Conservation (phyloP, 2,329 filamentous ascomycete genomes). For the Gliomastix tumulicola region DNA sequence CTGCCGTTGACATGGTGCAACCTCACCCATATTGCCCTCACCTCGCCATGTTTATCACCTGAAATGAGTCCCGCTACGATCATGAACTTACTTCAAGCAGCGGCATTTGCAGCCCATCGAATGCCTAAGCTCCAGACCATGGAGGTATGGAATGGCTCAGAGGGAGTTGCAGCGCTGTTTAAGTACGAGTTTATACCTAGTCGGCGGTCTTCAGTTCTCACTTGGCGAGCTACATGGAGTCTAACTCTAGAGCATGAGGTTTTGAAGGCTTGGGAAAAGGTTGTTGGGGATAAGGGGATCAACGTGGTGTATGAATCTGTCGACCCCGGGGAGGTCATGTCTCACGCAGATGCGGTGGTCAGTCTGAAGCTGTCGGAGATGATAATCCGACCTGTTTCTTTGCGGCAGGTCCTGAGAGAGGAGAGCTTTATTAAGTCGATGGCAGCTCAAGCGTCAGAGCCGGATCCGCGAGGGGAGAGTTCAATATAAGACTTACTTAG, state of each 20-base stretch:
- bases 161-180: slow-evolving; percentile 14
- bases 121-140: slow-evolving; percentile 21
- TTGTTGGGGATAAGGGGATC: neutral
- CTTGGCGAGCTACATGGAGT: slow-evolving; percentile 7
- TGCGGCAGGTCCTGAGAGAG: slow-evolving; percentile 19
- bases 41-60: neutral
- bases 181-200: slow-evolving; percentile 9
- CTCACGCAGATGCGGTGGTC: slow-evolving; percentile 18
- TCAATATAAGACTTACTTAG: too few relatives aligned
- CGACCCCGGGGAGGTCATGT: neutral
- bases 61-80: slow-evolving; percentile 5
- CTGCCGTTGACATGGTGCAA: neutral
- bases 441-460: too few relatives aligned
- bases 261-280: neutral
- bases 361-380: slow-evolving; percentile 16
- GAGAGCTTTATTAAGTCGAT: too few relatives aligned
- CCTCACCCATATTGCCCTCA: neutral
- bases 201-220: too few relatives aligned
- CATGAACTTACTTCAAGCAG: slow-evolving; percentile 14
- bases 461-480: too few relatives aligned
- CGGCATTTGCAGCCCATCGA: slow-evolving; percentile 12
- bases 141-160: slow-evolving; percentile 22
- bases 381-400: slow-evolving; percentile 22
- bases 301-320: too few relatives aligned
- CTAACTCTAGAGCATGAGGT: slow-evolving; percentile 2